These are phyloP conservation scores for Rhizopus microsporus DNA, from an alignment of 371 early-diverging fungal genomes.

Conservation along the genomic window DNA sequence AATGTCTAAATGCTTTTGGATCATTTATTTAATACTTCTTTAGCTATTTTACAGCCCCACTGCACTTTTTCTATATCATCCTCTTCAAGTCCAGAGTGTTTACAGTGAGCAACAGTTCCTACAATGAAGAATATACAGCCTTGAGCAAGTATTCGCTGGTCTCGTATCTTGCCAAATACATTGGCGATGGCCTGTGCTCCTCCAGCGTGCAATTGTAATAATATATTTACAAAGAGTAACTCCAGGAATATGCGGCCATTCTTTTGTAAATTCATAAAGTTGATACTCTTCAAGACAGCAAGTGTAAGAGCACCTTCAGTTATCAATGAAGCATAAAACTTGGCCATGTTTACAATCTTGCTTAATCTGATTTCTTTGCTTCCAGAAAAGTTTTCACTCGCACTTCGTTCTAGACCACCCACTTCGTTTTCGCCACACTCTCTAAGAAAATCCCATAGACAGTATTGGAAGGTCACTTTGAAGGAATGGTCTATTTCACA, in stretches of 20 bases:
- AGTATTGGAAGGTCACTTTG: constrained; percentile 93
- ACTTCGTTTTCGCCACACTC: constrained; percentile 78
- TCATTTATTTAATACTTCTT: constrained; percentile 52
- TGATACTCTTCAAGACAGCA: constrained; percentile 70
- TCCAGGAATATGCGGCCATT: constrained; percentile 71
- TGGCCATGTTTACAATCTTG: constrained; percentile 71
- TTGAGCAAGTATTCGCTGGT: constrained; percentile 67
- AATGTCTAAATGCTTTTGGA: constrained; percentile 13
- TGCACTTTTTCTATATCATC: constrained; percentile 56
- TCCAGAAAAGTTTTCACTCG: constrained; percentile 26
- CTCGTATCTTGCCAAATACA: constrained; percentile 60
- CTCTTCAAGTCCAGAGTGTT: constrained; percentile 36
- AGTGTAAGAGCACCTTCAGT: constrained; percentile 63
- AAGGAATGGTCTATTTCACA: constrained; percentile 77
- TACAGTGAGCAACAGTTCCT: constrained; percentile 54
- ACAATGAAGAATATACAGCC: constrained; percentile 76
- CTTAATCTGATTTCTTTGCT: constrained; percentile 56
- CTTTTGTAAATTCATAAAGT: constrained; percentile 67
- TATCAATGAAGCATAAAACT: constrained; percentile 71
- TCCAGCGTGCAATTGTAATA: constrained; percentile 39
- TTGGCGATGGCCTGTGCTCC: constrained; percentile 56
- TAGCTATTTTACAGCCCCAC: constrained; percentile 65
- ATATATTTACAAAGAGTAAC: constrained; percentile 58
- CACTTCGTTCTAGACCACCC: constrained; percentile 69
- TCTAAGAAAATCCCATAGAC: constrained; percentile 91